Conservation (phyloP, 1,284 basidiomycete species). For the Malassezia cuniculi region DNA sequence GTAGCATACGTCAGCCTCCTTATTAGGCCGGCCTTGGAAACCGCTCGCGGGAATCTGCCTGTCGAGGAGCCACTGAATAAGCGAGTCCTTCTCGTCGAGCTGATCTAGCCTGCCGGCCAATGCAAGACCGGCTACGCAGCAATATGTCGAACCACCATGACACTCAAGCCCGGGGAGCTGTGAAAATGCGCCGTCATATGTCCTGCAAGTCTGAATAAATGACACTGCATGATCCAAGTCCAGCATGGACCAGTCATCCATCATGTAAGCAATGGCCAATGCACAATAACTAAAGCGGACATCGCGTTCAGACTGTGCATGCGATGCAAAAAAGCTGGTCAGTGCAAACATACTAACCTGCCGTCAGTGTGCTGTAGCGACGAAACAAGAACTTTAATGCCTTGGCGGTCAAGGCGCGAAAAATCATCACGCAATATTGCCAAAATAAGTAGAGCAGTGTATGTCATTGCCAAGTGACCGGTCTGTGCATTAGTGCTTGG, state of each 20-base stretch:
- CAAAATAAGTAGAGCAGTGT: conserved; percentile 31
- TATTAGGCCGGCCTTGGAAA: conserved; percentile 12
- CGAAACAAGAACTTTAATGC: conserved; percentile 13
- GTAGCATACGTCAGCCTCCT: conserved; percentile 32
- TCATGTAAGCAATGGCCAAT: conserved; percentile 63
- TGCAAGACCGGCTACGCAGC: conserved; percentile 63
- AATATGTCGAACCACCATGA: conserved; percentile 90
- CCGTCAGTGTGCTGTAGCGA: conserved; percentile 24
- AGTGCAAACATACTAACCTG: conserved; percentile 13
- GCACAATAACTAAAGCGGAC: conserved; percentile 78
- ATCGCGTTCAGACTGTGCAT: conserved; percentile 58
- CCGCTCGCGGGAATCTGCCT: conserved; percentile 13
- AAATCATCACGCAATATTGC: conserved; percentile 33
- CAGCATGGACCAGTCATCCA: conserved; percentile 64
- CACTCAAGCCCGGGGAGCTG: conserved; percentile 69
- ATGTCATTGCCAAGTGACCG: conserved; percentile 34
- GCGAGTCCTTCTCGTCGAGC: neutral
- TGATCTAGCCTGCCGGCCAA: conserved; percentile 46
- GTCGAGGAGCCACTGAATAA: conserved; percentile 13
- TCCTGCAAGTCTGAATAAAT: conserved; percentile 50
- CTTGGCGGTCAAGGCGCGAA: conserved; percentile 16
- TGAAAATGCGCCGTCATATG: conserved; percentile 80
- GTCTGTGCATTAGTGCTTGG: neutral
- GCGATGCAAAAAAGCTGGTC: conserved; percentile 62
- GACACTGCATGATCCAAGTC: conserved; percentile 53